Conservation (phyloP, 1,139 yeast genomes). For the Pichia sorboxylosa region DNA sequence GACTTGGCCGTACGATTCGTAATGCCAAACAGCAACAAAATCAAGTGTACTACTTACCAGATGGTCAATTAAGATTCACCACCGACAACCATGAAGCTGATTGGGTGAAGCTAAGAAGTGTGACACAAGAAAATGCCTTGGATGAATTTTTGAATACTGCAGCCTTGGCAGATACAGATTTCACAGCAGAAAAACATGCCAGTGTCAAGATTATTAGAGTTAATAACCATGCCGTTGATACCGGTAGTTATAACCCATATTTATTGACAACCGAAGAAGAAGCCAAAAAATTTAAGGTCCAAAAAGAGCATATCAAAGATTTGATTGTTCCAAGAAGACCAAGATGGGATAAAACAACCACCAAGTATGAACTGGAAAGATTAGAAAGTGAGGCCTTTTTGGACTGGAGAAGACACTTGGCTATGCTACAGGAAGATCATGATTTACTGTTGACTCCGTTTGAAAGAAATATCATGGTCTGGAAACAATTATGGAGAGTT, state of each 20-base stretch:
- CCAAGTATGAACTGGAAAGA: constrained; percentile 69
- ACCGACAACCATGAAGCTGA: constrained; percentile 75
- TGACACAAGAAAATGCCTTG: constrained; percentile 86
- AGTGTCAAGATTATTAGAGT: constrained; percentile 77
- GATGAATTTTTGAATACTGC: constrained; percentile 95
- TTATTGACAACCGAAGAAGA: constrained; percentile 61
- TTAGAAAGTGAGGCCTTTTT: constrained; percentile 85
- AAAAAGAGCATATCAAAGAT: constrained; percentile 63
- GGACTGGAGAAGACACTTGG: constrained; percentile 87
- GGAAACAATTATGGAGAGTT: constrained; percentile 99
- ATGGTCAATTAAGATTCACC: constrained; percentile 75
- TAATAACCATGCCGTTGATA: constrained; percentile 42
- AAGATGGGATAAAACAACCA: constrained; percentile 61
- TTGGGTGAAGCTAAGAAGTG: constrained; percentile 86
- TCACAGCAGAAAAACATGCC: constrained; percentile 79
- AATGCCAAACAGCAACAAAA: constrained; percentile 64
- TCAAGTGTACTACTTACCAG: constrained; percentile 61
- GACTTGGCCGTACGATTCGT: constrained; percentile 75
- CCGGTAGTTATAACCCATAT: constrained; percentile 29
- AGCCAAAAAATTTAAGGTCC: constrained; percentile 48
- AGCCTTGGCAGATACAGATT: constrained; percentile 90
- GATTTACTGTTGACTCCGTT: constrained; percentile 90
- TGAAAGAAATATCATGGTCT: constrained; percentile 92
- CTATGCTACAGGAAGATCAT: constrained; percentile 66
- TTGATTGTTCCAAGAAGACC: constrained; percentile 96